Evolutionary conservation across 2,329 filamentous ascomycete genomes (phyloP).

Genomic region (Penicillium polonicum): DNA sequence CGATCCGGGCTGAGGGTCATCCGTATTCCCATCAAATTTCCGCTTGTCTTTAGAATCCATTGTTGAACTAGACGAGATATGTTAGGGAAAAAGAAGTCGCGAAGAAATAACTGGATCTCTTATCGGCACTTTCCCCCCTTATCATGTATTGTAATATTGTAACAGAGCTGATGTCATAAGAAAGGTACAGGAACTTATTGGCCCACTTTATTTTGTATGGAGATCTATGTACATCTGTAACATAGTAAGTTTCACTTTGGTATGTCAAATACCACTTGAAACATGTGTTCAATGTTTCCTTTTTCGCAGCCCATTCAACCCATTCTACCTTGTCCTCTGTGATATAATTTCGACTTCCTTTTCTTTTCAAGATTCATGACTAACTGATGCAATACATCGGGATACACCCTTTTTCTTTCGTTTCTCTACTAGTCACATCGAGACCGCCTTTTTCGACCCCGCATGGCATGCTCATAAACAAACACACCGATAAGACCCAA

Average conservation of each 20-base stretch:
- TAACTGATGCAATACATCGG: neutral
- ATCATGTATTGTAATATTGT: neutral
- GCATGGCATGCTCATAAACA: neutral
- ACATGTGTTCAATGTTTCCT: too few relatives aligned
- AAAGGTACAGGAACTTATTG: neutral
- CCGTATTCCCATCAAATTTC: constrained; percentile 15
- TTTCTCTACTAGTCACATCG: neutral
- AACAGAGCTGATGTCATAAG: constrained; percentile 1
- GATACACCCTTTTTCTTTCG: neutral
- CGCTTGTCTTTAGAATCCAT: constrained; percentile 22
- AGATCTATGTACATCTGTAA: too few relatives aligned
- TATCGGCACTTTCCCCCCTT: neutral
- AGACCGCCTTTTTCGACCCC: constrained; percentile 11
- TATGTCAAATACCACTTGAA: neutral
- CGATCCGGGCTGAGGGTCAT: neutral
- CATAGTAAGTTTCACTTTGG: too few relatives aligned
- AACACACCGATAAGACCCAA: neutral
- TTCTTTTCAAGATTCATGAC: neutral
- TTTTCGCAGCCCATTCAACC: too few relatives aligned
- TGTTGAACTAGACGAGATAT: neutral
- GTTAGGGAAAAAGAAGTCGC: neutral
- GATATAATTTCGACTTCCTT: too few relatives aligned
- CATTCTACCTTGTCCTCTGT: neutral
- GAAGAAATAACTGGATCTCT: neutral
- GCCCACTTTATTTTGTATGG: neutral